Evolutionary conservation across 2,329 filamentous ascomycete species (phyloP).

Genomic region (Penicillium sp.): DNA sequence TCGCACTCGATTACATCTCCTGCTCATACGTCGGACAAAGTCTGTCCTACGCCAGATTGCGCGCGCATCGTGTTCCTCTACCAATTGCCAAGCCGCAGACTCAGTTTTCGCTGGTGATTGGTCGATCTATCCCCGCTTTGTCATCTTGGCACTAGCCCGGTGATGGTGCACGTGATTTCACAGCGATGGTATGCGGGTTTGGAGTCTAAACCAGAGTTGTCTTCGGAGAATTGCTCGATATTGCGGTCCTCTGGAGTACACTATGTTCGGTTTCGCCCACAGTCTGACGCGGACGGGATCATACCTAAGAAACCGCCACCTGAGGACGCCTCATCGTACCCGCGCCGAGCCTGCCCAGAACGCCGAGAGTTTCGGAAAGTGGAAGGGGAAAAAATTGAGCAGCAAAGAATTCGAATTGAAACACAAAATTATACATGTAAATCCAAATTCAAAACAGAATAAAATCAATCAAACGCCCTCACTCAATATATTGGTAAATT

Average conservation of each 20-base stretch:
- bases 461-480: too few relatives aligned
- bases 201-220: too few relatives aligned
- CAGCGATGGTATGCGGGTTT: too few relatives aligned
- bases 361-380: not conserved
- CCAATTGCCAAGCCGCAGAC: conserved; percentile 22
- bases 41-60: conserved; percentile 8
- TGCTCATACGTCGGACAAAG: conserved; percentile 5
- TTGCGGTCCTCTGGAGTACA: too few relatives aligned
- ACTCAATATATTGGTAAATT: too few relatives aligned
- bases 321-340: not conserved
- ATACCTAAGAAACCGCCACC: not conserved
- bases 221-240: too few relatives aligned
- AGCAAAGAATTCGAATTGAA: too few relatives aligned
- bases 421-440: too few relatives aligned
- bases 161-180: too few relatives aligned
- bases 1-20: not conserved
- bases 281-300: not conserved
- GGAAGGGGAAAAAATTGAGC: too few relatives aligned
- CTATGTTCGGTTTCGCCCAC: conserved; percentile 1
- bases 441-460: too few relatives aligned
- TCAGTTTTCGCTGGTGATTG: conserved; percentile 14
- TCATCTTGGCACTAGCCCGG: conserved; percentile 13
- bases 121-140: conserved; percentile 11
- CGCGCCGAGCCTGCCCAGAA: conserved; percentile 10
- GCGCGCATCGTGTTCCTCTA: conserved; percentile 14